Evolutionary conservation across 805 yeast species (phyloP).

Genomic region (Maudiozyma turicensis): DNA sequence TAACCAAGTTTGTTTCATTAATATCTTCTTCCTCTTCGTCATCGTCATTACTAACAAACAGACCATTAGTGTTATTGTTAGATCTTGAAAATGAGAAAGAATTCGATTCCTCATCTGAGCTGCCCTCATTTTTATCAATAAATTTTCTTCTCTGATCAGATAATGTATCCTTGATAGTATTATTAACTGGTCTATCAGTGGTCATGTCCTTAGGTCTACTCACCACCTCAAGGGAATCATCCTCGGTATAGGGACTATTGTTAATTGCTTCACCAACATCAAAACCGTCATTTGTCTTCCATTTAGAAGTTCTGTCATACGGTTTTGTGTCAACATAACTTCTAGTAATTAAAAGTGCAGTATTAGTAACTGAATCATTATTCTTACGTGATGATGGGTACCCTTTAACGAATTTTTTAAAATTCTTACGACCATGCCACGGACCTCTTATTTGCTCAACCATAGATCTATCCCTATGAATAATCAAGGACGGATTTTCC

Average conservation of each 20-base stretch:
- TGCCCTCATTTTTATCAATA: not conserved
- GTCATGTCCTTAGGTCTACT: not conserved
- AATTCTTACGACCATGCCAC: conserved; percentile 32
- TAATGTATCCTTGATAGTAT: too few relatives aligned
- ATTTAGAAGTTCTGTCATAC: conserved; percentile 10
- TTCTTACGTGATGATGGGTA: conserved; percentile 10
- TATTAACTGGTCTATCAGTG: not conserved
- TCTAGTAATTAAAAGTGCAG: conserved; percentile 25
- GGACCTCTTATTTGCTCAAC: not conserved
- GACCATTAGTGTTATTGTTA: not conserved
- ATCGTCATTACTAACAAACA: conserved; percentile 17
- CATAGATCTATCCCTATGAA: not conserved
- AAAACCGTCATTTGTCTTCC: not conserved
- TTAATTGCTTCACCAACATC: not conserved
- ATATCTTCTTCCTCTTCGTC: conserved; percentile 1
- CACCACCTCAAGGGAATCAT: not conserved
- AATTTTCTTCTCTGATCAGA: too few relatives aligned
- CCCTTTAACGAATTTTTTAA: conserved; percentile 32
- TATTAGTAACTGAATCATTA: conserved; percentile 10
- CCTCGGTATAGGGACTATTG: too few relatives aligned
- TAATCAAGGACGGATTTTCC: conserved; percentile 20
- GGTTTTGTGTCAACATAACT: conserved; percentile 26
- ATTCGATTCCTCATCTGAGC: not conserved
- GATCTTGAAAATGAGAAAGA: conserved; percentile 4
- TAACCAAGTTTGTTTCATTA: not conserved